Conservation (phyloP, 805 yeast species). For the Ogataea dorogensis region DNA sequence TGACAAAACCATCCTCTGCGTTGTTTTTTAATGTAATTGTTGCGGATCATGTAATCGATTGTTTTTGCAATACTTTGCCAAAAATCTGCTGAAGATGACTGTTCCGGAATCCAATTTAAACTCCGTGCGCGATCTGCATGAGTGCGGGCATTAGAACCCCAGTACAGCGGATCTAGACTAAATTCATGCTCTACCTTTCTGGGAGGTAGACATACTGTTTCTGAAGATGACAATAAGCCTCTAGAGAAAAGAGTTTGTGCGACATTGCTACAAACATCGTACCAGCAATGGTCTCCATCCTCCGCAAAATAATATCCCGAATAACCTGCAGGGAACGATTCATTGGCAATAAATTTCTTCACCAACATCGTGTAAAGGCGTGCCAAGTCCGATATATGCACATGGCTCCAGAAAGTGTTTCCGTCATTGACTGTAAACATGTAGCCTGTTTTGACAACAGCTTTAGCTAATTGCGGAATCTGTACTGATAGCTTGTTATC, state of each 20-base stretch:
- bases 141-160: conserved; percentile 5
- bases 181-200: background rate
- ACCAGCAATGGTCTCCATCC: conserved; percentile 32
- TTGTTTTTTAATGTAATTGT: too few relatives aligned
- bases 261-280: conserved; percentile 10
- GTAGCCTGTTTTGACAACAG: conserved; percentile 22
- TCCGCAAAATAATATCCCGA: conserved; percentile 39
- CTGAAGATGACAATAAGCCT: background rate
- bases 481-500: conserved; percentile 32
- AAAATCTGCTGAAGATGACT: background rate
- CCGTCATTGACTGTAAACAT: conserved; percentile 34
- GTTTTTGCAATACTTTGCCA: background rate
- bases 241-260: background rate
- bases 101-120: background rate
- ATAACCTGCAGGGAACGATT: conserved; percentile 29
- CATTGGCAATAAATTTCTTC: conserved; percentile 23
- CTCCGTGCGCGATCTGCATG: conserved; percentile 2
- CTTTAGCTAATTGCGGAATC: conserved; percentile 29
- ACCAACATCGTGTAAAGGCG: conserved; percentile 31
- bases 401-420: conserved; percentile 35
- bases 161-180: conserved; percentile 4
- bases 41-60: too few relatives aligned
- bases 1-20: too few relatives aligned
- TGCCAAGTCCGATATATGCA: conserved; percentile 38
- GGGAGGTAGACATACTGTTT: conserved; percentile 1